Evolutionary conservation across 192 early-diverging fungal species (phyloP).

Genomic region (Linnemannia zychae): DNA sequence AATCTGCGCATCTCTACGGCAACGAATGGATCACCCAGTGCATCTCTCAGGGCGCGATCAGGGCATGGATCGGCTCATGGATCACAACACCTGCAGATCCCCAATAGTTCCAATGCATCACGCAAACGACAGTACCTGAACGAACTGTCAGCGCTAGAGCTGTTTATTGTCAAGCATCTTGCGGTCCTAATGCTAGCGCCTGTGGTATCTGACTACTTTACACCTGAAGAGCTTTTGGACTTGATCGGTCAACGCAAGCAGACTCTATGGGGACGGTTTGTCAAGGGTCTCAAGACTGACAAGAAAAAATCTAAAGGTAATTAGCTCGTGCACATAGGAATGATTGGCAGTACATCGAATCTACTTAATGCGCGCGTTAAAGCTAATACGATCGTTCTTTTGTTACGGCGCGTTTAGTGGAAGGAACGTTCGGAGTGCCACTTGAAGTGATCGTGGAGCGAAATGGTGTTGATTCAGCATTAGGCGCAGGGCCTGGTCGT

Average conservation of each 20-base stretch:
- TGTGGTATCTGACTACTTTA: constrained; percentile 76
- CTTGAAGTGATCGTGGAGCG: constrained; percentile 87
- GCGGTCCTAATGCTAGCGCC: constrained; percentile 83
- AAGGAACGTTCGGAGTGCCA: constrained; percentile 93
- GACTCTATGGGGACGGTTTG: constrained; percentile 82
- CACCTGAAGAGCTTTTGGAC: constrained; percentile 80
- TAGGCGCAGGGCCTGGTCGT: constrained; percentile 74
- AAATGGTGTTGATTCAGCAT: constrained; percentile 84
- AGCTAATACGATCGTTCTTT: background rate
- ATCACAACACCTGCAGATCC: constrained; percentile 14
- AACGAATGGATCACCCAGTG: constrained; percentile 51
- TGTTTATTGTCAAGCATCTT: constrained; percentile 86
- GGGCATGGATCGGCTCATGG: constrained; percentile 15
- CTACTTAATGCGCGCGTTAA: background rate
- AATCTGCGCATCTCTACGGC: constrained; percentile 29
- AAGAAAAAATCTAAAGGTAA: constrained; percentile 60
- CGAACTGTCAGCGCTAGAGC: constrained; percentile 82
- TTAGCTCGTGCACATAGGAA: background rate
- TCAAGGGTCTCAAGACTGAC: constrained; percentile 73
- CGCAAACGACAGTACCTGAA: constrained; percentile 64
- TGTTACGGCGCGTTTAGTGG: constrained; percentile 7
- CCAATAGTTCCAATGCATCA: background rate
- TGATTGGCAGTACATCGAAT: background rate
- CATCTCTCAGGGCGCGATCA: constrained; percentile 1
- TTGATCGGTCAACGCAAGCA: constrained; percentile 83